phyloP scores from a whole-genome alignment of 2,329 filamentous ascomycete species.

The Aureobasidium sp. region DNA sequence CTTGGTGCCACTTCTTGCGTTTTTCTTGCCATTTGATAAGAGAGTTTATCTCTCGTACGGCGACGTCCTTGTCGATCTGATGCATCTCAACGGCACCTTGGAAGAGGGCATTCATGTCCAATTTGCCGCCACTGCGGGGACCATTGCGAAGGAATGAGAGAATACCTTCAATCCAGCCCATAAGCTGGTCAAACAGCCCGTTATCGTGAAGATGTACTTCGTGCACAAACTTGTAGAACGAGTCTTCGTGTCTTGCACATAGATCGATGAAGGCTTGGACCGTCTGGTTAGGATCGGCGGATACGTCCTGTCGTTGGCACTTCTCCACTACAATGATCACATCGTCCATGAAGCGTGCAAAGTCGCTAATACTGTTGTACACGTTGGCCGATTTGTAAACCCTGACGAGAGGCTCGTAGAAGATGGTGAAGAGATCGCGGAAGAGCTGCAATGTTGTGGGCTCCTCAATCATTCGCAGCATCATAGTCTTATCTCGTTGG shows the following conservation, averaged over 20 bases:
- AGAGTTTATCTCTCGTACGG: constrained; percentile 72
- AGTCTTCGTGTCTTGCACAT: constrained; percentile 88
- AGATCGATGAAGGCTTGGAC: constrained; percentile 97
- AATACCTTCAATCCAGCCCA: constrained; percentile 96
- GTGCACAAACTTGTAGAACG: constrained; percentile 98
- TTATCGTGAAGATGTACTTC: constrained; percentile 97
- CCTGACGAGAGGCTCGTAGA: constrained; percentile 93
- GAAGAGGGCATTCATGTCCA: constrained; percentile 93
- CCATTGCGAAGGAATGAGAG: constrained; percentile 87
- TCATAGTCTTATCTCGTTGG: constrained; percentile 93
- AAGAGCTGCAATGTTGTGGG: constrained; percentile 95
- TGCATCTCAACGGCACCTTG: constrained; percentile 65
- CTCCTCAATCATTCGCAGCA: constrained; percentile 91
- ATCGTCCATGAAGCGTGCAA: constrained; percentile 87
- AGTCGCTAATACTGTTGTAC: constrained; percentile 95
- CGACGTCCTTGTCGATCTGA: constrained; percentile 62
- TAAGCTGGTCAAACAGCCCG: constrained; percentile 88
- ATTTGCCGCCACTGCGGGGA: constrained; percentile 66
- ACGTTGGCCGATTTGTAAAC: constrained; percentile 99
- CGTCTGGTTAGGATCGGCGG: constrained; percentile 93
- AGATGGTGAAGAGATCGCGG: constrained; percentile 94
- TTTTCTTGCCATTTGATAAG: constrained; percentile 92
- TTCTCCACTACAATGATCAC: constrained; percentile 73
- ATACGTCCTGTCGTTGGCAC: constrained; percentile 68
- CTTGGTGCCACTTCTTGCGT: constrained; percentile 94